Percentiles rank a stretch among this genome's conserved stretches.
Conservation (phyloP, 2,329 filamentous ascomycete genomes). For the Xylaria polymorpha region DNA sequence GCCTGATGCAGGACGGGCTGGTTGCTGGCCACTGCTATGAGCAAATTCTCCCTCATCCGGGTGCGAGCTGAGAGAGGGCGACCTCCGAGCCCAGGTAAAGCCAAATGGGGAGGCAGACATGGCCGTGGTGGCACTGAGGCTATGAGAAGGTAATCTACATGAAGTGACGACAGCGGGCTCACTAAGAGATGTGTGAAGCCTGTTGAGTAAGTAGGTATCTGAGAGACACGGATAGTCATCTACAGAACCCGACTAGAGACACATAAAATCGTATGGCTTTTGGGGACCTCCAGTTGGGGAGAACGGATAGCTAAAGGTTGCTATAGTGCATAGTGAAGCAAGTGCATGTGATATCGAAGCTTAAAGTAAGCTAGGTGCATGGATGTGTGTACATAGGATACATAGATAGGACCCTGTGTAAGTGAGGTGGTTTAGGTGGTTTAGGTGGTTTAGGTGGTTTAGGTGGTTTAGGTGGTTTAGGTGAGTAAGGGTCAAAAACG, state of each 20-base stretch:
- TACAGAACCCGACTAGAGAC: conserved; percentile 18
- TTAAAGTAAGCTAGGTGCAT: conserved; percentile 6
- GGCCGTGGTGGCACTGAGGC: conserved; percentile 21
- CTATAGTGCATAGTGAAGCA: conserved; percentile 10
- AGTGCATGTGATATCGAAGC: conserved; percentile 13
- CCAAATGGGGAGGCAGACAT: conserved; percentile 62
- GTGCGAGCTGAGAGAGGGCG: conserved; percentile 49
- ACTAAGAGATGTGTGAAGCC: conserved; percentile 1
- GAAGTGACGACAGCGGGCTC: conserved; percentile 5
- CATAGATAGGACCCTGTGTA: too few species aligned
- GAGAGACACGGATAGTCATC: conserved; percentile 4
- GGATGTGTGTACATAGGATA: background rate
- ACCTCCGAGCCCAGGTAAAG: conserved; percentile 63
- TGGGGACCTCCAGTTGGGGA: background rate
- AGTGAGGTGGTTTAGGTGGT: background rate
- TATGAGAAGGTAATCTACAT: conserved; percentile 22
- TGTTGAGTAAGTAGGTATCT: background rate
- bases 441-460: too few species aligned
- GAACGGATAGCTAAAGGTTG: conserved; percentile 1
- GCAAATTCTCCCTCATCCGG: conserved; percentile 49
- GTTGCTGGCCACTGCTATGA: conserved; percentile 42
- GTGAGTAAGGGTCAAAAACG: background rate
- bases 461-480: too few species aligned
- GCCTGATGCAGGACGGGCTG: conserved; percentile 34
- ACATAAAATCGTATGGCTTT: conserved; percentile 12